Percentiles rank a stretch among this genome's conserved stretches.
These are phyloP conservation scores for Platismatia glauca DNA, from an alignment of 495 filamentous ascomycete genomes.

Conservation along the genomic window DNA sequence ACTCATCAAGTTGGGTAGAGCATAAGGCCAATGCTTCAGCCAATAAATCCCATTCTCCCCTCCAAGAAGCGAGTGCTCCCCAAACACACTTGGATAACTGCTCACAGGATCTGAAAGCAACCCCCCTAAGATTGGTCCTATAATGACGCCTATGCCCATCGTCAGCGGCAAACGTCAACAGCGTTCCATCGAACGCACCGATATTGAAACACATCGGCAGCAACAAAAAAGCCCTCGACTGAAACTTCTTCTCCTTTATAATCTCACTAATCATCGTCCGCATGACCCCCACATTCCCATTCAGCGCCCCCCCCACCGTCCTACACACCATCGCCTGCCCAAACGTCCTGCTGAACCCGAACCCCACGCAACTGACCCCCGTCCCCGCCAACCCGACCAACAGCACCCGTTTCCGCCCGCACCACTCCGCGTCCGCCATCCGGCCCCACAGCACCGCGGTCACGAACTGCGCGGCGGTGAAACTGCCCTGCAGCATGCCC, in stretches of 20 bases:
- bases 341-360: slow-evolving; percentile 68
- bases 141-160: slow-evolving; percentile 50
- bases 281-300: slow-evolving; percentile 76
- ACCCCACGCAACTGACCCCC: slow-evolving; percentile 63
- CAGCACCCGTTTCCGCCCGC: slow-evolving; percentile 69
- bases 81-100: slow-evolving; percentile 58
- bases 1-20: slow-evolving; percentile 52
- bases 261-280: slow-evolving; percentile 77
- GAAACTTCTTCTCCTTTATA: slow-evolving; percentile 63
- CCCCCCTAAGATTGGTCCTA: slow-evolving; percentile 57
- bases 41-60: slow-evolving; percentile 47
- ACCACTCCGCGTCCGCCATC: slow-evolving; percentile 58
- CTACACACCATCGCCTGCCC: slow-evolving; percentile 65
- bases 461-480: slow-evolving; percentile 74
- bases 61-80: slow-evolving; percentile 43
- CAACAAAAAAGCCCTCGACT: slow-evolving; percentile 69
- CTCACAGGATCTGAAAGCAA: slow-evolving; percentile 61
- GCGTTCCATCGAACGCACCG: neutral
- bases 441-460: slow-evolving; percentile 82
- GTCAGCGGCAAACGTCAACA: neutral
- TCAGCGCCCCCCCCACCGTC: slow-evolving; percentile 64
- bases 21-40: slow-evolving; percentile 55
- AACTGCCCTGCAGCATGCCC: slow-evolving; percentile 68
- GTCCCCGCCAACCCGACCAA: slow-evolving; percentile 68
- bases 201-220: slow-evolving; percentile 72